Conservation (phyloP, 2,329 filamentous ascomycete species). For the Alternaria brassicae region DNA sequence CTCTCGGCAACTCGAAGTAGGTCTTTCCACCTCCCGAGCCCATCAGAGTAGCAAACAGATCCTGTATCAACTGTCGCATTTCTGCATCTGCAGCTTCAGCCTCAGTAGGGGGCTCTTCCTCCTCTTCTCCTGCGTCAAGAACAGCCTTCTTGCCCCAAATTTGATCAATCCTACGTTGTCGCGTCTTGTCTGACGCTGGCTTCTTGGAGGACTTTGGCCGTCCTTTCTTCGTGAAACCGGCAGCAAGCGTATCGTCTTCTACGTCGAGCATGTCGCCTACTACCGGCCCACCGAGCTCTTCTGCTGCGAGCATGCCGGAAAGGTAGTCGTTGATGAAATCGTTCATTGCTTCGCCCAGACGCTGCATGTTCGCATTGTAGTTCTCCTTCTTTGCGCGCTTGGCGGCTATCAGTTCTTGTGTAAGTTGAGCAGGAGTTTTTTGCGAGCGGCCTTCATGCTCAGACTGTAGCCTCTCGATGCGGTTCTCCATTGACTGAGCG, state of each 20-base stretch:
- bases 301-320: constrained; percentile 78
- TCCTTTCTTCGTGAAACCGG: constrained; percentile 62
- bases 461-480: constrained; percentile 66
- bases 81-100: constrained; percentile 58
- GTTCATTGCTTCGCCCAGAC: constrained; percentile 69
- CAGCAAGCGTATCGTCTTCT: constrained; percentile 61
- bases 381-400: constrained; percentile 65
- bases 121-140: constrained; percentile 28
- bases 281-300: constrained; percentile 82
- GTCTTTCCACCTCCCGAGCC: constrained; percentile 49
- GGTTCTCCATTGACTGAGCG: constrained; percentile 57
- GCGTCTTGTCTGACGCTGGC: constrained; percentile 39
- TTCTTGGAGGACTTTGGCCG: constrained; percentile 53
- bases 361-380: constrained; percentile 68
- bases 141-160: constrained; percentile 52
- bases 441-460: constrained; percentile 65
- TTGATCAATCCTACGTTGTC: constrained; percentile 60
- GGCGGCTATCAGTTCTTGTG: constrained; percentile 67
- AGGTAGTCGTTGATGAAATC: constrained; percentile 75
- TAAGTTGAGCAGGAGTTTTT: constrained; percentile 67
- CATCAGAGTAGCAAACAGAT: constrained; percentile 53
- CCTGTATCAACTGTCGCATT: constrained; percentile 56
- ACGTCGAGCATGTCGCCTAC: constrained; percentile 76
- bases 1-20: constrained; percentile 58
- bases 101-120: constrained; percentile 48